Evolutionary conservation across 179 eudicot species (phyloP).

Genomic region (Spinacia oleracea): DNA sequence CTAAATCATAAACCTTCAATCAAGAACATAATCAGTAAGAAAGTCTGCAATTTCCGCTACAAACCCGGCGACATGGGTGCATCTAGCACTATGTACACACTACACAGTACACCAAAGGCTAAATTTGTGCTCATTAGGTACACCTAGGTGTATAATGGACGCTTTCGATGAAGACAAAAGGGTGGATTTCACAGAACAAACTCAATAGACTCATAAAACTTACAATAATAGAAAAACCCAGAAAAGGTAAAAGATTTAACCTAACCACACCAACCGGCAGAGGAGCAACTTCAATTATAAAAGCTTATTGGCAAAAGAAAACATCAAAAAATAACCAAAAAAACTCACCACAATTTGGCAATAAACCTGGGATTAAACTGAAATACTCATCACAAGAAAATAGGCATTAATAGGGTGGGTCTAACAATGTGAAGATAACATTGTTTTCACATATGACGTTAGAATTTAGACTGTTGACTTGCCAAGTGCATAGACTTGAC

Average conservation of each 20-base stretch:
- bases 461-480: constrained; percentile 20
- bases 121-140: not conserved
- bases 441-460: not conserved
- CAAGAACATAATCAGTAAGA: not conserved
- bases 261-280: not conserved
- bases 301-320: not conserved
- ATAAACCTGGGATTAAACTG: constrained; percentile 6
- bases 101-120: too few species aligned
- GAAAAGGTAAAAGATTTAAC: not conserved
- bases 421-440: constrained; percentile 17
- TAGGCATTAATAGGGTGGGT: not conserved
- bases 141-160: not conserved
- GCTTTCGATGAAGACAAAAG: not conserved
- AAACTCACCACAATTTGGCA: not conserved
- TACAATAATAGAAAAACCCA: not conserved
- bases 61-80: too few species aligned
- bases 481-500: constrained; percentile 21
- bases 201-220: not conserved
- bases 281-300: not conserved
- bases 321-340: not conserved
- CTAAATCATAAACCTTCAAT: not conserved
- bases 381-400: constrained; percentile 10
- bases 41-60: not conserved
- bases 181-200: not conserved
- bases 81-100: too few species aligned